These are phyloP conservation scores for Drechslera avenae DNA, from an alignment of 2,329 filamentous ascomycete species.

Conservation along the genomic window DNA sequence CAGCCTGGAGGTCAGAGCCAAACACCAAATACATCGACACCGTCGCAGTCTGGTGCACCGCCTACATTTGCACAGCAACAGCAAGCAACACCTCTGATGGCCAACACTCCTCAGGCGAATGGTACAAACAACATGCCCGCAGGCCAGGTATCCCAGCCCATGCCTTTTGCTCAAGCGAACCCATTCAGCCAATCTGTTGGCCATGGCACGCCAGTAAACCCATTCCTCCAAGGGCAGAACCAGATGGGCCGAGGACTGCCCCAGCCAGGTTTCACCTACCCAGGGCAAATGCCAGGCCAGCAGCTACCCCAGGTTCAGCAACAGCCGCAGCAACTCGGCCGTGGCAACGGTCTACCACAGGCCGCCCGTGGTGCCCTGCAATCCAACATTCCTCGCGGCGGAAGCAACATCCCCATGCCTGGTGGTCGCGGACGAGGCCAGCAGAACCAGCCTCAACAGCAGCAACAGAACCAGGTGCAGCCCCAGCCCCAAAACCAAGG, in stretches of 20 bases:
- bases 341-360: slow-evolving; percentile 18
- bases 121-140: slow-evolving; percentile 15
- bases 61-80: slow-evolving; percentile 19
- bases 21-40: slow-evolving; percentile 3
- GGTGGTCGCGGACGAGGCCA: slow-evolving; percentile 33
- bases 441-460: slow-evolving; percentile 21
- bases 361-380: slow-evolving; percentile 38
- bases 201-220: slow-evolving; percentile 15
- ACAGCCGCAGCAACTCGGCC: slow-evolving; percentile 26
- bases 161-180: slow-evolving; percentile 11
- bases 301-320: slow-evolving; percentile 19
- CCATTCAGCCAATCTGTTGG: slow-evolving; percentile 21
- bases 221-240: slow-evolving; percentile 19
- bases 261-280: slow-evolving; percentile 31
- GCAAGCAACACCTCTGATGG: slow-evolving; percentile 2
- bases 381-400: slow-evolving; percentile 40
- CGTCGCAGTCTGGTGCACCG: slow-evolving; percentile 9
- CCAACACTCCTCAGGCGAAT: slow-evolving; percentile 20
- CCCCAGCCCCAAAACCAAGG: slow-evolving; percentile 13
- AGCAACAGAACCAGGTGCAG: slow-evolving; percentile 15
- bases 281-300: slow-evolving; percentile 16
- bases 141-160: slow-evolving; percentile 13
- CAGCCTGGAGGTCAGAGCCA: slow-evolving; percentile 7
- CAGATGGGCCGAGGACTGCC: slow-evolving; percentile 28
- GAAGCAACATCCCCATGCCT: slow-evolving; percentile 40